Evolutionary conservation across 352 stramenopile species (phyloP).

Genomic region (Pythium pyrilobum): DNA sequence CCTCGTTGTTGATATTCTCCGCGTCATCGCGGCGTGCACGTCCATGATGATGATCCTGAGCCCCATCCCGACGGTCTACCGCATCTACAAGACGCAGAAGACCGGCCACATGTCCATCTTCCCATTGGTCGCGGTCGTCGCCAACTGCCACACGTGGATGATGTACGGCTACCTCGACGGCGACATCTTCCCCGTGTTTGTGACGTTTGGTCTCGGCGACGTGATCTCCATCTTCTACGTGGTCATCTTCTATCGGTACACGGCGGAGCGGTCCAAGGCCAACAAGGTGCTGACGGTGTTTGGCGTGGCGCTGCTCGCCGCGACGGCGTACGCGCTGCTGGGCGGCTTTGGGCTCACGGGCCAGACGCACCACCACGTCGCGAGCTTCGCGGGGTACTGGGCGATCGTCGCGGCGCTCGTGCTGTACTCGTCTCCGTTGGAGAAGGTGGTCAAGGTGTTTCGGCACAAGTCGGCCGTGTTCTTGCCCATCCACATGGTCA

Average conservation of each 20-base stretch:
- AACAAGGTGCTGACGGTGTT: constrained; percentile 18
- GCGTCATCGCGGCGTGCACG: constrained; percentile 29
- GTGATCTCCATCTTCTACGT: constrained; percentile 41
- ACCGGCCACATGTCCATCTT: constrained; percentile 46
- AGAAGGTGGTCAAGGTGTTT: constrained; percentile 44
- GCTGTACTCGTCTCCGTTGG: constrained; percentile 53
- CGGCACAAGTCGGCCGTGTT: constrained; percentile 45
- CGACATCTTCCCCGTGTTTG: constrained; percentile 48
- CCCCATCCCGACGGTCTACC: constrained; percentile 32
- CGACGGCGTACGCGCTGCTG: constrained; percentile 34
- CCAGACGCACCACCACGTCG: constrained; percentile 26
- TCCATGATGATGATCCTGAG: constrained; percentile 46
- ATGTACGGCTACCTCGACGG: constrained; percentile 46
- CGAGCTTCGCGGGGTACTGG: constrained; percentile 30
- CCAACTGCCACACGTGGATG: constrained; percentile 42
- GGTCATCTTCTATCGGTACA: constrained; percentile 45
- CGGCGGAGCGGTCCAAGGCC: constrained; percentile 29
- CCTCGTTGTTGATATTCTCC: constrained; percentile 19
- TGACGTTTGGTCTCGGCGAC: constrained; percentile 39
- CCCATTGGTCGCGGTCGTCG: constrained; percentile 36
- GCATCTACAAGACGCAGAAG: constrained; percentile 32
- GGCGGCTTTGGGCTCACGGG: constrained; percentile 25
- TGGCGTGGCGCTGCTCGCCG: constrained; percentile 10
- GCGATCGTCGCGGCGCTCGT: constrained; percentile 39
- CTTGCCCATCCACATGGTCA: constrained; percentile 57